Percentiles rank a stretch among this genome's conserved stretches.
Conservation (phyloP, 176 grass and related monocot species). For the Cocos nucifera region DNA sequence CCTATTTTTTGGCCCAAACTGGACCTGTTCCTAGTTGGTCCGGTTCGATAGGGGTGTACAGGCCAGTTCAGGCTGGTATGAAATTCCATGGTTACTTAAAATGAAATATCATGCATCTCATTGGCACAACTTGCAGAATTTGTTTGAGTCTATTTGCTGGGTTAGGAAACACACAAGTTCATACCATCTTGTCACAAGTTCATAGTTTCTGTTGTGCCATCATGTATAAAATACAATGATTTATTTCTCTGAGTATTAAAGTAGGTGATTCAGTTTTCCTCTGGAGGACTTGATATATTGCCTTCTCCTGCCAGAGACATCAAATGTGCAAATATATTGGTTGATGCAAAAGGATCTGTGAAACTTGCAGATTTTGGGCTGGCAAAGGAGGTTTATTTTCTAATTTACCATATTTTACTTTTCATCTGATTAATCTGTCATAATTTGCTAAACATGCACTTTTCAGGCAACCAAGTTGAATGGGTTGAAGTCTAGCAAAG, state of each 20-base stretch:
- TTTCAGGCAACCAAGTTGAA: constrained; percentile 60
- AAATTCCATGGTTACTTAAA: no score
- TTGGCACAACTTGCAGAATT: no score
- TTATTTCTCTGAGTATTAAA: constrained; percentile 5
- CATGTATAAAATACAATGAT: no score
- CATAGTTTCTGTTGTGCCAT: no score
- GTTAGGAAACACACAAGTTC: no score
- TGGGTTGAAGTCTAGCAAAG: constrained; percentile 74
- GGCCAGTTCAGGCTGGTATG: no score
- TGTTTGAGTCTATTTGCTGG: no score
- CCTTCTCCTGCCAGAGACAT: constrained; percentile 56
- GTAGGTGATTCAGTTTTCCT: constrained; percentile 1
- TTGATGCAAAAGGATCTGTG: constrained; percentile 65
- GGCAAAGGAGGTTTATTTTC: constrained; percentile 67
- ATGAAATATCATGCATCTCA: no score
- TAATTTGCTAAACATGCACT: neutral
- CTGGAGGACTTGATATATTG: constrained; percentile 1
- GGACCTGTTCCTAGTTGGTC: no score
- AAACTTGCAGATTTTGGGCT: constrained; percentile 97
- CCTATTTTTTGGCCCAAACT: no score
- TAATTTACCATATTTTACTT: neutral
- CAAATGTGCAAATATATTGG: constrained; percentile 95
- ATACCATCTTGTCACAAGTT: no score
- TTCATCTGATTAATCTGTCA: neutral
- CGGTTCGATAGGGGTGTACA: no score